A percentile compares a stretch with the other conserved stretches of the same genome.
Evolutionary conservation across 495 filamentous ascomycete genomes (phyloP).

Genomic region (Apodospora peruviana): DNA sequence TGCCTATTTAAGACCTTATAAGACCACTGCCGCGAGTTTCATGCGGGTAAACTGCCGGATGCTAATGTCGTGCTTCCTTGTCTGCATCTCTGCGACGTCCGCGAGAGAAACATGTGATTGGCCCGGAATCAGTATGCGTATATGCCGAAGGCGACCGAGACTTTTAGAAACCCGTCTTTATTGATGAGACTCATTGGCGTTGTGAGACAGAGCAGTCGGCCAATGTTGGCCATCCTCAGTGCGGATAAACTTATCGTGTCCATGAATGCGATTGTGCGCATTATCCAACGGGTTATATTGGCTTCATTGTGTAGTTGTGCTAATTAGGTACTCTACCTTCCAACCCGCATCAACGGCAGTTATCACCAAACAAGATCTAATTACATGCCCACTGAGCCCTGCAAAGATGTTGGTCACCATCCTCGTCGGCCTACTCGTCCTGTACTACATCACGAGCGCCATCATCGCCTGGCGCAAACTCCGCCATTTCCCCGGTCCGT

Average conservation of each 20-base stretch:
- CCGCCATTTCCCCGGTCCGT: conserved; percentile 21
- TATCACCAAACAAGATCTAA: not conserved
- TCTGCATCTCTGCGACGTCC: no score
- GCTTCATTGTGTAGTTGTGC: no score
- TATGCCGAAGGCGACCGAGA: no score
- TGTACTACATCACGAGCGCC: conserved; percentile 11
- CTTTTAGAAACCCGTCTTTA: no score
- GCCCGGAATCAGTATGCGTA: no score
- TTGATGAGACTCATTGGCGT: not conserved
- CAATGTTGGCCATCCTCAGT: not conserved
- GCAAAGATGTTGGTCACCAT: not conserved
- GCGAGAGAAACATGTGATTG: no score
- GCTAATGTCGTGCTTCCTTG: no score
- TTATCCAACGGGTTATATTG: not conserved
- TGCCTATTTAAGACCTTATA: no score
- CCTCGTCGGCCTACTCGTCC: not conserved
- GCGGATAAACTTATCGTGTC: not conserved
- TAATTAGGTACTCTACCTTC: no score
- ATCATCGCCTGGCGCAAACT: conserved; percentile 16
- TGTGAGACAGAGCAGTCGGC: not conserved
- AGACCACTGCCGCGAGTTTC: no score
- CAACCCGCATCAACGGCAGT: not conserved
- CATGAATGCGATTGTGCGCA: not conserved
- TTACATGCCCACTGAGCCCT: not conserved
- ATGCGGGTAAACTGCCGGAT: no score